phyloP scores from a whole-genome alignment of 768 basidiomycete genomes.

The Pleurotus djamor region DNA sequence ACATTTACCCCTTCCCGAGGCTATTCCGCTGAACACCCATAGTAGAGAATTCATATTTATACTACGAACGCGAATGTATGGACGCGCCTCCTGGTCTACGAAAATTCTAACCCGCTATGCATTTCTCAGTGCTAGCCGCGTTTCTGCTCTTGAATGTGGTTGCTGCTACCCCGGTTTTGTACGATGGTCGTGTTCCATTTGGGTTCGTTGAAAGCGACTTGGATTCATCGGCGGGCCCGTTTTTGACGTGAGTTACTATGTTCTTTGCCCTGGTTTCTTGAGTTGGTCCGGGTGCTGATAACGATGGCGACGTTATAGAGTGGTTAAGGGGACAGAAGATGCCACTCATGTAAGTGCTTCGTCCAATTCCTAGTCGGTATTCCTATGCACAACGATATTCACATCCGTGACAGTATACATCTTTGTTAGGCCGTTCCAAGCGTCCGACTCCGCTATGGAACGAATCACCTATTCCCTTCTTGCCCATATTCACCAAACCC shows the following conservation, averaged over 20 bases:
- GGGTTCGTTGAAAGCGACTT: constrained; percentile 39
- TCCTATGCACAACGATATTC: not conserved
- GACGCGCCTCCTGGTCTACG: no score
- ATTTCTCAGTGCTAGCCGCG: not conserved
- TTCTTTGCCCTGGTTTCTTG: not conserved
- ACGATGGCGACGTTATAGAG: constrained; percentile 26
- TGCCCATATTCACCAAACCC: constrained; percentile 18
- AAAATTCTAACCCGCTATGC: not conserved
- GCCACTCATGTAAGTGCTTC: constrained; percentile 44
- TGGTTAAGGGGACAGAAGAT: constrained; percentile 50
- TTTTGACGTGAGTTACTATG: constrained; percentile 43
- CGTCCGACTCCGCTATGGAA: constrained; percentile 53
- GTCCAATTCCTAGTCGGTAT: not conserved
- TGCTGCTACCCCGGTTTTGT: constrained; percentile 30
- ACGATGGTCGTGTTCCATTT: constrained; percentile 52
- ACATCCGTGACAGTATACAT: constrained; percentile 34
- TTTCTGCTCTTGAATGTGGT: not conserved
- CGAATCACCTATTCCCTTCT: constrained; percentile 16
- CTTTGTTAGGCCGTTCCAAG: constrained; percentile 32
- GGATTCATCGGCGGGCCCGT: constrained; percentile 47
- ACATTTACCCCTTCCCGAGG: not conserved
- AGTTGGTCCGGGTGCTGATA: not conserved
- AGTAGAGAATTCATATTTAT: no score
- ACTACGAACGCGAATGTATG: no score
- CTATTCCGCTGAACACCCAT: not conserved